A percentile compares a stretch with the other conserved stretches of the same genome.
Evolutionary conservation across 2,329 filamentous ascomycete species (phyloP).

Genomic region (Nemania diffusa): DNA sequence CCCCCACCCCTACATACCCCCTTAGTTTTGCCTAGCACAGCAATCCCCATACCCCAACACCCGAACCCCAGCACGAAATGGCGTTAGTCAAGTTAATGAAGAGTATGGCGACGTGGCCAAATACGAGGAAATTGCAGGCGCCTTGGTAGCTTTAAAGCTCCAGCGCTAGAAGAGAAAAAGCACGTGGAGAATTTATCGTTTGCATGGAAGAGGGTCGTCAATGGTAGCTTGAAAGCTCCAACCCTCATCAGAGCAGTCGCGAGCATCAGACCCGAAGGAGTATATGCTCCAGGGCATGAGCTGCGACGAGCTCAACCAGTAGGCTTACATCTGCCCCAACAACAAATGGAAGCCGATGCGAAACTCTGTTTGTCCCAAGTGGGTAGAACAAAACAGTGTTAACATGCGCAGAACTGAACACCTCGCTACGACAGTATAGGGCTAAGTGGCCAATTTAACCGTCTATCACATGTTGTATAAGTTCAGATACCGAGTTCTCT

Average conservation of each 20-base stretch:
- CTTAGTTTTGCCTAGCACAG: slow-evolving; percentile 48
- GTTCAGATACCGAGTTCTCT: slow-evolving; percentile 33
- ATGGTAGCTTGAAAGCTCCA: slow-evolving; percentile 63
- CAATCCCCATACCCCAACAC: slow-evolving; percentile 42
- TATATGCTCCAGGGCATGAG: slow-evolving; percentile 2
- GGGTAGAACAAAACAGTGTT: slow-evolving; percentile 36
- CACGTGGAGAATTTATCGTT: slow-evolving; percentile 46
- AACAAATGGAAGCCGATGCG: slow-evolving; percentile 24
- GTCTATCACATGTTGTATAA: slow-evolving; percentile 32
- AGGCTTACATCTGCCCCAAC: slow-evolving; percentile 20
- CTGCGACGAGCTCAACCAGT: slow-evolving; percentile 20
- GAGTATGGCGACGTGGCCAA: slow-evolving; percentile 50
- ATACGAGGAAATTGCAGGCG: slow-evolving; percentile 53
- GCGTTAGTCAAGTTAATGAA: slow-evolving; percentile 49
- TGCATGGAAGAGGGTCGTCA: slow-evolving; percentile 54
- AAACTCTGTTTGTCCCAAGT: slow-evolving; percentile 37
- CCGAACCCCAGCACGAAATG: slow-evolving; percentile 46
- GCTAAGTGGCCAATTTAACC: slow-evolving; percentile 35
- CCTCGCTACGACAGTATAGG: slow-evolving; percentile 18
- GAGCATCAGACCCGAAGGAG: slow-evolving; percentile 25
- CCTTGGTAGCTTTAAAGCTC: slow-evolving; percentile 74
- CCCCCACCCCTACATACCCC: slow-evolving; percentile 35
- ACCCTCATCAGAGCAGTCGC: slow-evolving; percentile 50
- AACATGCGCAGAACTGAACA: slow-evolving; percentile 28
- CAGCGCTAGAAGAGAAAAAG: slow-evolving; percentile 59